Percentiles rank a stretch among this genome's conserved stretches.
Conservation (phyloP, 1,139 yeast genomes). For the Suhomyces coccinellae region DNA sequence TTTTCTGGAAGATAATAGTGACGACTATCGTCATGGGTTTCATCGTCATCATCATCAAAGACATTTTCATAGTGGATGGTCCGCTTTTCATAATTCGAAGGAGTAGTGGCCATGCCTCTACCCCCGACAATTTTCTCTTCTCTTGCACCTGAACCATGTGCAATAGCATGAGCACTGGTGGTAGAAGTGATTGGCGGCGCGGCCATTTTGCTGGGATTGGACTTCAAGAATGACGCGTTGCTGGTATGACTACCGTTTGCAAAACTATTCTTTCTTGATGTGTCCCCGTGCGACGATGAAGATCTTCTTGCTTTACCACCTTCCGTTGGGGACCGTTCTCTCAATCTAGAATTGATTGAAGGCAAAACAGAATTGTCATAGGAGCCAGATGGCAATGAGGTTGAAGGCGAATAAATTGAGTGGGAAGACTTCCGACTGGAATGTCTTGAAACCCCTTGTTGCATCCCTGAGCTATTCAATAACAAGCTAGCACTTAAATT, state of each 20-base stretch:
- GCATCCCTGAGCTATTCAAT: constrained; percentile 20
- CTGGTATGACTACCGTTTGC: constrained; percentile 14
- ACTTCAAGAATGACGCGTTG: constrained; percentile 20
- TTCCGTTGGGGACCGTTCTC: constrained; percentile 22
- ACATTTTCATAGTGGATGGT: constrained; percentile 47
- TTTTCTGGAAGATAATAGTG: constrained; percentile 5
- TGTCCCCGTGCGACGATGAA: constrained; percentile 10
- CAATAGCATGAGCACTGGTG: constrained; percentile 24
- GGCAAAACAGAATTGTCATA: constrained; percentile 41
- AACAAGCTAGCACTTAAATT: constrained; percentile 50
- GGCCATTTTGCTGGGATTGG: constrained; percentile 16
- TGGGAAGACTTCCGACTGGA: constrained; percentile 37
- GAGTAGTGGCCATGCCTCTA: constrained; percentile 40
- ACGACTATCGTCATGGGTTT: constrained; percentile 17
- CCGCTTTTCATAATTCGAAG: constrained; percentile 30
- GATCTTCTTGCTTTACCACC: constrained; percentile 4
- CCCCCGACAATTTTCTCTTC: constrained; percentile 15
- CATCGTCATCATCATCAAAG: constrained; percentile 56
- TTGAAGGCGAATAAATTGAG: constrained; percentile 31
- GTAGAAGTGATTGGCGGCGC: constrained; percentile 26
- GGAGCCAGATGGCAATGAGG: constrained; percentile 39
- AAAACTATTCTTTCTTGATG: constrained; percentile 11
- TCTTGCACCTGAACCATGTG: constrained; percentile 10
- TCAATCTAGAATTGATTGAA: constrained; percentile 45
- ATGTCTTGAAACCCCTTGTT: constrained; percentile 17